These are phyloP conservation scores for Calycina herbarum DNA, from an alignment of 2,329 filamentous ascomycete genomes.

Conservation along the genomic window DNA sequence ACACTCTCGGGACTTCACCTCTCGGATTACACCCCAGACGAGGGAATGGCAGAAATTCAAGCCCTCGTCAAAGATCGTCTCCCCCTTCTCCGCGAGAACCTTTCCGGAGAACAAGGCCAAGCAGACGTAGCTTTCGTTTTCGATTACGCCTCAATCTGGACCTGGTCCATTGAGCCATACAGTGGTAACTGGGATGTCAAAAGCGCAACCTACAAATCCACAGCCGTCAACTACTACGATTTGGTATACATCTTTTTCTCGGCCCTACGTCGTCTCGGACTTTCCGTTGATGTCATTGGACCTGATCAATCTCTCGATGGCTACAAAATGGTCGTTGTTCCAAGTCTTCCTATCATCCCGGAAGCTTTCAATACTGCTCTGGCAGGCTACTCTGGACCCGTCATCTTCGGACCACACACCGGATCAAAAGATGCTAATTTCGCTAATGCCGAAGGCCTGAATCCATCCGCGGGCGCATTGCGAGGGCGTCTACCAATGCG, in stretches of 20 bases:
- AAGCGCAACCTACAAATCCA: not conserved
- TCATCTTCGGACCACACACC: not conserved
- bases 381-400: not conserved
- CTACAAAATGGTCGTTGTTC: slow-evolving; percentile 4
- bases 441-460: not conserved
- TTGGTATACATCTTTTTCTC: not conserved
- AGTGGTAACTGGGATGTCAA: not conserved
- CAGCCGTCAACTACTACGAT: not conserved
- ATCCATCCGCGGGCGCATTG: not conserved
- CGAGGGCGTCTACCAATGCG: not conserved
- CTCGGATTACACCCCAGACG: not conserved
- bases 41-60: not conserved
- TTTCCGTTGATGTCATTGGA: slow-evolving; percentile 1
- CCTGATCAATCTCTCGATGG: slow-evolving; percentile 1
- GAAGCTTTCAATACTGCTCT: not conserved
- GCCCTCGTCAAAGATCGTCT: not conserved
- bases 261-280: not conserved
- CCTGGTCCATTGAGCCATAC: not conserved
- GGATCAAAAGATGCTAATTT: not conserved
- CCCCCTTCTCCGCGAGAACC: not conserved
- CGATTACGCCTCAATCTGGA: not conserved
- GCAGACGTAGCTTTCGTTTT: not conserved
- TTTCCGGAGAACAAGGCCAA: not conserved
- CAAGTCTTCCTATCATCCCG: not conserved
- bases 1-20: not conserved